These are phyloP conservation scores for Citrus cavaleriei DNA, from an alignment of 345 rosid species.

Conservation along the genomic window DNA sequence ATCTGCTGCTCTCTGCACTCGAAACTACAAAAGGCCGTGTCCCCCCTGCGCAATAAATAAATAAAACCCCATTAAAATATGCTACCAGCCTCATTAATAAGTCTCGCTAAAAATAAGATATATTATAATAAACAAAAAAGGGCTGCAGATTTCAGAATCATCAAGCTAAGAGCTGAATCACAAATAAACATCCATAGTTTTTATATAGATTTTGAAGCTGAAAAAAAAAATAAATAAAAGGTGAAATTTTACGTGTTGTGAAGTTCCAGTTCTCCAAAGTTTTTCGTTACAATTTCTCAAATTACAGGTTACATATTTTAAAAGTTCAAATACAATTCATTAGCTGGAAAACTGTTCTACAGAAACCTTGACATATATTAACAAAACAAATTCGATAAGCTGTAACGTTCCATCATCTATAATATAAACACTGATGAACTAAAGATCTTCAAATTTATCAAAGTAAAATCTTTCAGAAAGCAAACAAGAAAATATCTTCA, in stretches of 20 bases:
- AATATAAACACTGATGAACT: no score
- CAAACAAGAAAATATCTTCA: background rate
- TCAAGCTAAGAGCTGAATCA: background rate
- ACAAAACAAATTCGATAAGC: no score
- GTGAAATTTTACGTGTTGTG: no score
- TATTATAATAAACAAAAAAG: no score
- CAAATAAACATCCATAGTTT: background rate
- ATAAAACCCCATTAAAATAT: background rate
- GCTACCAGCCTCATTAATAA: background rate
- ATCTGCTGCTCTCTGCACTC: constrained; percentile 82
- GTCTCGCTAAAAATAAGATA: background rate
- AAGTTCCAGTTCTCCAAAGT: background rate
- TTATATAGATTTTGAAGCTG: no score
- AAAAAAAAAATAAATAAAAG: no score
- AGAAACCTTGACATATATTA: no score
- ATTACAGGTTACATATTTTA: no score
- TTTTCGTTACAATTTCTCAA: no score
- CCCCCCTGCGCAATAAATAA: constrained; percentile 46
- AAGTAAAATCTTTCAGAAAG: background rate
- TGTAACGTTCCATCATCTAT: no score
- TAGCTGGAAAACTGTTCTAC: no score
- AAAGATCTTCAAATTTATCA: background rate
- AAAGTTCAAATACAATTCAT: background rate
- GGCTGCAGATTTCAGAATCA: background rate
- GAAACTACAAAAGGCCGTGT: constrained; percentile 76